Evolutionary conservation across 176 grass and related monocot genomes (phyloP), one percentile per base, ranked within the genome.

Genomic region (Hordeum marinum): DNA sequence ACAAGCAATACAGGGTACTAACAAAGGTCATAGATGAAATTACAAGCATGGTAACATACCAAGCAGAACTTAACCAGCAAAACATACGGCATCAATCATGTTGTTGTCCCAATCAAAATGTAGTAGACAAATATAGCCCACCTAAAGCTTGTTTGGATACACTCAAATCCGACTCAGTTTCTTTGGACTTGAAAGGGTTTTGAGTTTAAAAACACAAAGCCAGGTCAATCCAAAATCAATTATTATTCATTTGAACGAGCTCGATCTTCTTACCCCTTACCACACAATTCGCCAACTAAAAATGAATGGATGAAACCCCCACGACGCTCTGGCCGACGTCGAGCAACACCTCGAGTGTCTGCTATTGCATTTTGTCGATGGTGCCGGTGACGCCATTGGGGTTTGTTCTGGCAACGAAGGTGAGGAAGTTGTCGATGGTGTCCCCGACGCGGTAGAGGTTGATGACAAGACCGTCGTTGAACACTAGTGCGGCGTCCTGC

Each of bases 341-440:
- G 59, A 80, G 74, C 20, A 97, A 18, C 25, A 97, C 89, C 59
- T 92, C 88, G 10, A 97, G 81, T 58, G 83, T 92, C 71, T 83
- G 76, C 83, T 97, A 91, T 70, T 97, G 94, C 71, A 97, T 85
- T 57, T 97, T 97, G 21, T 90, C 95, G 13, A 94, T 68, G 50
- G 20, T 6, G 50, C 50, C 8, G 50, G 17, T 15, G 17, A 50
- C 78, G 20, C 68, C 54, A 10, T 3, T 20, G 12, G 81, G 46
- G 14, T 50, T 50, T 13, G 14, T 17, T 4, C 4, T 92, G 39
- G 54, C 80, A 0, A 85, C 67, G 66, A 98, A 98, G 1, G 93
- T 89, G 25, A 98, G 93, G 80, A 93, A 98, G 76, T 20, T 76
- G 34, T 40, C 72, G 14, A 84, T 21, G 1, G 95, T 60, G 29